These are phyloP conservation scores for Diaporthe sp. DNA, from an alignment of 2,329 filamentous ascomycete genomes.

Conservation along the genomic window DNA sequence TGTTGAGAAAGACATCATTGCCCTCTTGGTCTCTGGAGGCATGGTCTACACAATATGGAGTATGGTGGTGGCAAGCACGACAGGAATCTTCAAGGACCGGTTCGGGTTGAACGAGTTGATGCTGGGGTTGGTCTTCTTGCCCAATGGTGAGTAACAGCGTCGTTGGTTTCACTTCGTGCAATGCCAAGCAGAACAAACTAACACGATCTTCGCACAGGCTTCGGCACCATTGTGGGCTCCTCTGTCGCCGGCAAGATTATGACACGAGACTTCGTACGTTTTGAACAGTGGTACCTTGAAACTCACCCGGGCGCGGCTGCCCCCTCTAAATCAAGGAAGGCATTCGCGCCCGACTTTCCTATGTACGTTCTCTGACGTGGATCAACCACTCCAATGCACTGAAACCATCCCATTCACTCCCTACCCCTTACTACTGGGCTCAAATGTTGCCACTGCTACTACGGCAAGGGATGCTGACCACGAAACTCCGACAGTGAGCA, in stretches of 20 bases:
- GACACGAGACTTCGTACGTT: constrained; percentile 48
- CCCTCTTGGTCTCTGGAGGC: constrained; percentile 54
- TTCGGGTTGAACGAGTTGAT: constrained; percentile 45
- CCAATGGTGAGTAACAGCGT: constrained; percentile 37
- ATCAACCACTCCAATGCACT: background rate
- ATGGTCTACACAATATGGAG: constrained; percentile 59
- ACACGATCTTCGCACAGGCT: background rate
- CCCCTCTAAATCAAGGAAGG: constrained; percentile 39
- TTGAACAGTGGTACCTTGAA: constrained; percentile 44
- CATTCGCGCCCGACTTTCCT: constrained; percentile 50
- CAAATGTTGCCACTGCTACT: background rate
- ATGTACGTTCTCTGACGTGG: constrained; percentile 38
- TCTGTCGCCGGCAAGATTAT: constrained; percentile 53
- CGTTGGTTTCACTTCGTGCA: no score
- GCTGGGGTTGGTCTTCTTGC: constrained; percentile 41
- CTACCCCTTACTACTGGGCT: no score
- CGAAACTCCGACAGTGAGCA: constrained; percentile 41
- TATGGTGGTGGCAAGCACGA: constrained; percentile 58
- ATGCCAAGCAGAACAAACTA: background rate
- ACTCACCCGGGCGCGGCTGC: constrained; percentile 40
- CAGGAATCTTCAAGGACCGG: constrained; percentile 48
- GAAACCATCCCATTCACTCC: no score
- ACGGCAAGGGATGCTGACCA: background rate
- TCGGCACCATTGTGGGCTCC: constrained; percentile 55
- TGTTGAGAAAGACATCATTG: constrained; percentile 56